Base-by-base conservation (phyloP, 768 basidiomycete genomes). In the Leccinum subtestaceum region DNA sequence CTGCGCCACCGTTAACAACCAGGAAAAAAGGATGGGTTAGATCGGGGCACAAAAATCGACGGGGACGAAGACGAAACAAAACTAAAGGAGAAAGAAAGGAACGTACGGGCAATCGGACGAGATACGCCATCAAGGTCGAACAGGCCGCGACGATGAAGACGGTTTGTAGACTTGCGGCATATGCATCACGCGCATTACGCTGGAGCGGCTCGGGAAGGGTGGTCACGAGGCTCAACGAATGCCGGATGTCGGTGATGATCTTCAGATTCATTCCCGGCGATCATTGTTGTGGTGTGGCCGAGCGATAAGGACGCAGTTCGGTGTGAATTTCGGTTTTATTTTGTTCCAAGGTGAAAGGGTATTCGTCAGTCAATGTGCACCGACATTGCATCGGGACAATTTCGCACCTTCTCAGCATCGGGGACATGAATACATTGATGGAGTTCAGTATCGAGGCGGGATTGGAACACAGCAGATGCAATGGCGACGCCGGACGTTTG, bases 401-500 rank as follows among this genome's bases (percentile, higher is more conserved):
- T 2, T 2, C 57, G 23, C 2, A 67, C 66, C 50, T 59, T 36
- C n/a, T 51, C 56, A 4, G 67, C 59, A 8, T 34, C 36, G 3
- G 67, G 56, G 0, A 25, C 13, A 23, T 68, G 59, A 2, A 67
- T 66, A 12, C 67, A 64, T 5, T 2, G 21, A 38, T 17, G 66
- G 0, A 67, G 58, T 21, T 67, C 67, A 0, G 38, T 17, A 13
- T 61, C 57, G 4, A 67, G 64, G 4, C 64, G 60, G 12, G 13
- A 53, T 51, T 67, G 67, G 29, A 67, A 67, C 13, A 67, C 64
- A n/a, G 67, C 61, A 4, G 67, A 68, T 19, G 64, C 48, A 34
- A 67, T 40, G 15, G 67, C 61, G 1, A 67, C 67, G 4, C 67
- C 67, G 0, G 67, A 68, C 0, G 62, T 63, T 55, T 68, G 67